These are phyloP conservation scores for Neofusicoccum parvum DNA, from an alignment of 2,329 filamentous ascomycete species.

Conservation along the genomic window DNA sequence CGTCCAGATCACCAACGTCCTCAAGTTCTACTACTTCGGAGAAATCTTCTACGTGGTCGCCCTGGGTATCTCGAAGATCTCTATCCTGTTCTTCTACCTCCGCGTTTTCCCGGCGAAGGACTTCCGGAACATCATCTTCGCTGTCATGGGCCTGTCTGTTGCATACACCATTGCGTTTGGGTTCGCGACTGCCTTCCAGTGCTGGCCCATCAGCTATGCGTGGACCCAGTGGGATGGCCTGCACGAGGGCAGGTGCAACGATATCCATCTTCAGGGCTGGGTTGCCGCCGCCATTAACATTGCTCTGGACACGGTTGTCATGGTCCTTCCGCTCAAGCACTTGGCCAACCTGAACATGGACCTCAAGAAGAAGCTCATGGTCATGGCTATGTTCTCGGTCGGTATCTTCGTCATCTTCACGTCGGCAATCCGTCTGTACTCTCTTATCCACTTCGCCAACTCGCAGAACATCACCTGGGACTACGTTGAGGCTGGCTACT, in stretches of 20 bases:
- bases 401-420: conserved; percentile 45
- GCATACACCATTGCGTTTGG: conserved; percentile 29
- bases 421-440: conserved; percentile 47
- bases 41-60: conserved; percentile 41
- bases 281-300: conserved; percentile 38
- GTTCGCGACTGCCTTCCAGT: conserved; percentile 27
- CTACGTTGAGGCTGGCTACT: conserved; percentile 43
- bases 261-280: conserved; percentile 37
- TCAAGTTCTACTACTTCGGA: conserved; percentile 27
- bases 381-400: conserved; percentile 41
- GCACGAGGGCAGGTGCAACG: conserved; percentile 32
- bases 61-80: conserved; percentile 38
- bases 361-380: conserved; percentile 36
- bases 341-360: conserved; percentile 35
- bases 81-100: conserved; percentile 38
- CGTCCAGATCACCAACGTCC: conserved; percentile 40
- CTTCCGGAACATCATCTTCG: conserved; percentile 31
- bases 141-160: conserved; percentile 30
- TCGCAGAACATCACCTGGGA: conserved; percentile 47
- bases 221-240: conserved; percentile 33
- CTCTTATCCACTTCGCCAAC: conserved; percentile 45
- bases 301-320: conserved; percentile 30
- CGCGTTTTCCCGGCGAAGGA: conserved; percentile 35
- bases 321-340: conserved; percentile 37
- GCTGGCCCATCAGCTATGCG: conserved; percentile 27